Base-by-base conservation (phyloP, 164 flowering plant genomes). In the Piper longum region DNA sequence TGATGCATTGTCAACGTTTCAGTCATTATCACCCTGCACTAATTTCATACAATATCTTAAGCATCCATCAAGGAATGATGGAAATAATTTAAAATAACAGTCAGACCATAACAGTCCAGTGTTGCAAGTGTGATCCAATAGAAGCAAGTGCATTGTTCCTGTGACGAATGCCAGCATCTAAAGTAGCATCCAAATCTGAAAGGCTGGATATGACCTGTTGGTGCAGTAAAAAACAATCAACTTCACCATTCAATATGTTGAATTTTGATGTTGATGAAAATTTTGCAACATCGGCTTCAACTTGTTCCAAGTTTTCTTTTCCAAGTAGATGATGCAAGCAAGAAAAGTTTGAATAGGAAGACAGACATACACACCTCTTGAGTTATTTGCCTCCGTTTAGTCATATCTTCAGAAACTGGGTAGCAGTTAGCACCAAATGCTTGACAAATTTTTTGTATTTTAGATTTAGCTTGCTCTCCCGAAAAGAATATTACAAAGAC, bases 361-460 rank as follows among this genome's bases (percentile, higher is more conserved):
- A 51, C 41, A 44, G 44, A 86, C 69, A 26, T 26, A 26, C 36
- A 2, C 36, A 95, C 99, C 78, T 90, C 99, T 78, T 73, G 75
- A 66, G 81, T 82, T 69, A 95, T 78, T 70, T 91, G 97, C 77
- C 92, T 84, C 75, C 88, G 89, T 68, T 88, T 85, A 43, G 82
- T 83, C 41, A 76, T 65, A 65, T 91, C 96, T 73, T 95, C 97
- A 44, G 97, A 95, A 64, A 91, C 95, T 75, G 96, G 95, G 71
- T 95, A 95, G 79, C 96, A 95, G 78, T 85, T 88, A 71, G 99
- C 97, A 64, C 96, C 89, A 83, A 91, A 95, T 61, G 99, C 95
- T 74, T 91, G 96, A 81, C 99, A 95, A 51, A 95, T 91, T 83
- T 86, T 91, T 65, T 85, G 73, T 69, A 95, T 83, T 79, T 95